Percentiles rank a stretch among this genome's conserved stretches.
Conservation (phyloP, 192 early-diverging fungal species). For the Lunasporangiospora selenospora region DNA sequence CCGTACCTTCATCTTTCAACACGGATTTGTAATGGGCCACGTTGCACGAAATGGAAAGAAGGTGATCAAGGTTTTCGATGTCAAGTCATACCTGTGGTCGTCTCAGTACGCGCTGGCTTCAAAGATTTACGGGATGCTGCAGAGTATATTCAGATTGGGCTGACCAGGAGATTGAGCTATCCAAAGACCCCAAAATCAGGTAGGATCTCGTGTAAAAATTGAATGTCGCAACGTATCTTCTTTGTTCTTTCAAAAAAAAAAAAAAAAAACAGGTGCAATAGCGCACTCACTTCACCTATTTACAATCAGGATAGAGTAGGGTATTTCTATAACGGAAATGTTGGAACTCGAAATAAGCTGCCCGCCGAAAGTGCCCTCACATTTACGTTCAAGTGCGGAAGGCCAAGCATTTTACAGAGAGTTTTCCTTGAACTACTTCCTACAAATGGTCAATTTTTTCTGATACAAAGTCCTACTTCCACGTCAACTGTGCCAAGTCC, state of each 20-base stretch:
- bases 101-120: no score
- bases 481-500: conserved; percentile 17
- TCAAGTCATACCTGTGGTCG: conserved; percentile 15
- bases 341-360: conserved; percentile 10
- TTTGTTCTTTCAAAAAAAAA: not conserved
- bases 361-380: conserved; percentile 1
- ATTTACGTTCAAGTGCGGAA: conserved; percentile 8
- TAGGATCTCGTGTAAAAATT: no score
- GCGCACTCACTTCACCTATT: conserved; percentile 14
- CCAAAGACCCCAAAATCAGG: conserved; percentile 33
- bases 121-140: conserved; percentile 13
- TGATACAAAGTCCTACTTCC: conserved; percentile 15
- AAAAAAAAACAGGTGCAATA: conserved; percentile 16
- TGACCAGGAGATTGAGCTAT: conserved; percentile 12
- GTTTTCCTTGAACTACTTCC: no score
- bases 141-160: conserved; percentile 37
- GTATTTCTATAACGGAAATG: conserved; percentile 24
- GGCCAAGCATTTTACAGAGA: conserved; percentile 4
- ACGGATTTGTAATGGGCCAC: conserved; percentile 30
- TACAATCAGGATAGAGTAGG: conserved; percentile 8
- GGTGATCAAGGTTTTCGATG: conserved; percentile 23
- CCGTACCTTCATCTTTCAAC: conserved; percentile 21
- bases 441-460: no score
- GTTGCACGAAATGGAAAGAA: conserved; percentile 20
- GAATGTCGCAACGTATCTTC: not conserved